These are phyloP conservation scores for Boletellus sp. DNA, from an alignment of 1,284 basidiomycete genomes.

Conservation along the genomic window DNA sequence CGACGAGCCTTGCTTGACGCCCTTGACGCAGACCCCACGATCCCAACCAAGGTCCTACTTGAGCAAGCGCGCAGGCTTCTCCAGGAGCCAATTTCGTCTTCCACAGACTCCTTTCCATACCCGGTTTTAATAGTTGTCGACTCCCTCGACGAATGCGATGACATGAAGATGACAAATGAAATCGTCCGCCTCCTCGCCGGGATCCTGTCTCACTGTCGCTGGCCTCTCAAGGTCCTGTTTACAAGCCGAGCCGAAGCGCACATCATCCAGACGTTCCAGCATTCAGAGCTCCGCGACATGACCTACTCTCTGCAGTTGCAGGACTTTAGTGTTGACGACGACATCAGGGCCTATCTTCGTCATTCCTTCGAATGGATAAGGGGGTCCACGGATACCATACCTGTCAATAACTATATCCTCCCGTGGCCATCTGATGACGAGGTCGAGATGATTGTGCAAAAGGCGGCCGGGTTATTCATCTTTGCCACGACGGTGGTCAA, in stretches of 20 bases:
- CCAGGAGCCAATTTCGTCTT: constrained; percentile 12
- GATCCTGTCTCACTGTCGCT: constrained; percentile 6
- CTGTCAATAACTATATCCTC: neutral
- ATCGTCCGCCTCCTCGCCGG: constrained; percentile 14
- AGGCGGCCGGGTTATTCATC: constrained; percentile 27
- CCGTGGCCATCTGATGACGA: constrained; percentile 22
- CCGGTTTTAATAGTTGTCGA: constrained; percentile 21
- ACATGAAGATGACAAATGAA: constrained; percentile 14
- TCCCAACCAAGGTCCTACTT: constrained; percentile 18
- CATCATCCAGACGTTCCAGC: constrained; percentile 16
- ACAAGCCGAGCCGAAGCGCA: constrained; percentile 20
- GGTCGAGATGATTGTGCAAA: constrained; percentile 19
- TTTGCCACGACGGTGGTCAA: constrained; percentile 29
- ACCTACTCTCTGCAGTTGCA: constrained; percentile 10
- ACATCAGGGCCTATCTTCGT: constrained; percentile 21
- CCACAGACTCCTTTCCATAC: constrained; percentile 2
- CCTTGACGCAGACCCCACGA: constrained; percentile 13
- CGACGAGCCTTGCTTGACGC: constrained; percentile 6
- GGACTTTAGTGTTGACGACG: constrained; percentile 17
- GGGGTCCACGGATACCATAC: neutral
- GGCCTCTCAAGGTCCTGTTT: constrained; percentile 18
- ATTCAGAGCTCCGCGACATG: constrained; percentile 2
- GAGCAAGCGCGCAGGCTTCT: constrained; percentile 20
- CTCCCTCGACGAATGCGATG: constrained; percentile 24
- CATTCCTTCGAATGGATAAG: constrained; percentile 14